Base-by-base conservation (phyloP, 2,329 filamentous ascomycete species). In the Fusarium sp. region DNA sequence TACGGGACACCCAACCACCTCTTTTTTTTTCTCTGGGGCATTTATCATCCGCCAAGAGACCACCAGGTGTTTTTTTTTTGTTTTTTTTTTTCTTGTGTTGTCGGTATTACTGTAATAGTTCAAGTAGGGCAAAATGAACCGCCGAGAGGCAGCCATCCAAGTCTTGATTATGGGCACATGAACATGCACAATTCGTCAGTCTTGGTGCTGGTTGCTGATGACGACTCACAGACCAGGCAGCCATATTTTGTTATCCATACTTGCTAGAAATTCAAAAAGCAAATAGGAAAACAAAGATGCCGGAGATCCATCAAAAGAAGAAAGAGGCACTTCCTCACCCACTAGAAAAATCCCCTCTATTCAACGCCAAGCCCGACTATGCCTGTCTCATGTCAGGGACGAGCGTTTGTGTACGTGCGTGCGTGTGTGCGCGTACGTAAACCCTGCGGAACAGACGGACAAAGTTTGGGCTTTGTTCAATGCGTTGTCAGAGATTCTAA, bases 161-260 rank as follows among this genome's bases (percentile, higher is more conserved):
- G 31, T 20, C 6, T 29, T 57, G 17, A 49, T 24, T 40, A 58
- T 42, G 35, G 35, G 53, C 57, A 42, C 53, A 51, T 60, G 46
- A 46, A 14, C 58, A 55, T 53, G 38, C 36, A 42, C 17, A 33
- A 27, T 58, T 40, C 35, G 24, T 60, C 10, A 31, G 10, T 51
- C 51, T 20, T 63, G 36, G 20, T 35, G 38, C 44, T 68, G 33
- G 55, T 44, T 62, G 58, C 44, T 73, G 70, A 73, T 66, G 70
- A 73, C 70, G 70, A 71, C 70, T 73, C 70, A 51, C 46, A 11
- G 6, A 14, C 49, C 27, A 53, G 49, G 46, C 27, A 51, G 20
- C 46, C 46, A 31, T 51, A 16, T 27, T 49, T 49, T 17, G 44
- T 27, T n/a, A n/a, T n/a, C n/a, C n/a, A n/a, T 29, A 17, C 36